Conservation (phyloP, 148 eudicot genomes). For the Gaultheria prostrata region DNA sequence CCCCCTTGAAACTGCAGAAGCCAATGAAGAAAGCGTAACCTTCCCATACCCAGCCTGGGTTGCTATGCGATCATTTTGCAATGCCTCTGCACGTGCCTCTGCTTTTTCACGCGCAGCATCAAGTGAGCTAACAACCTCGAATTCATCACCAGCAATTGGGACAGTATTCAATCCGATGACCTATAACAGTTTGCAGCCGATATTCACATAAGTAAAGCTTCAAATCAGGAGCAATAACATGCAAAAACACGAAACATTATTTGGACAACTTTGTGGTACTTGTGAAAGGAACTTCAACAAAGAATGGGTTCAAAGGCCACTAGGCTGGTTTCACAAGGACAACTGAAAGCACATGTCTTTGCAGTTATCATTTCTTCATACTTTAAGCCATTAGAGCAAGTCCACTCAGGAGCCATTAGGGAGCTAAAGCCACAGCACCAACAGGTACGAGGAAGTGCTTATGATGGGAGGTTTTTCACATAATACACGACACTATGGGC, state of each 20-base stretch:
- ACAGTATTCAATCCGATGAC: constrained; percentile 88
- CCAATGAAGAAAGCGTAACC: constrained; percentile 82
- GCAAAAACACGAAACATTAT: background rate
- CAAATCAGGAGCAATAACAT: background rate
- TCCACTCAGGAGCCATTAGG: background rate
- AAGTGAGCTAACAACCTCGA: constrained; percentile 81
- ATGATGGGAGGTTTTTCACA: background rate
- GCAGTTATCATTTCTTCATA: background rate
- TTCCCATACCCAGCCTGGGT: constrained; percentile 89
- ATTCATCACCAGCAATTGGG: constrained; percentile 92
- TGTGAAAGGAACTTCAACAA: constrained; percentile 4
- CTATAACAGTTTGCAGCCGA: constrained; percentile 31
- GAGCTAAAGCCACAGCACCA: background rate
- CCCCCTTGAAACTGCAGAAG: constrained; percentile 79
- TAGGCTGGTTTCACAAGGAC: background rate
- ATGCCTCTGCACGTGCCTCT: constrained; percentile 53
- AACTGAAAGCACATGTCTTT: background rate
- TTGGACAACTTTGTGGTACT: background rate
- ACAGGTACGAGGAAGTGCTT: background rate
- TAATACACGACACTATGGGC: background rate
- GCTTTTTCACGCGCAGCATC: constrained; percentile 87
- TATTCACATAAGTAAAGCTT: background rate
- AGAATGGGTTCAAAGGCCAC: constrained; percentile 1
- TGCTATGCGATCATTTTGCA: constrained; percentile 63
- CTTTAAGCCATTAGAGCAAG: background rate